These are phyloP conservation scores for Plasmodium chabaudi DNA, from an alignment of 169 alveolate species.

Conservation along the genomic window DNA sequence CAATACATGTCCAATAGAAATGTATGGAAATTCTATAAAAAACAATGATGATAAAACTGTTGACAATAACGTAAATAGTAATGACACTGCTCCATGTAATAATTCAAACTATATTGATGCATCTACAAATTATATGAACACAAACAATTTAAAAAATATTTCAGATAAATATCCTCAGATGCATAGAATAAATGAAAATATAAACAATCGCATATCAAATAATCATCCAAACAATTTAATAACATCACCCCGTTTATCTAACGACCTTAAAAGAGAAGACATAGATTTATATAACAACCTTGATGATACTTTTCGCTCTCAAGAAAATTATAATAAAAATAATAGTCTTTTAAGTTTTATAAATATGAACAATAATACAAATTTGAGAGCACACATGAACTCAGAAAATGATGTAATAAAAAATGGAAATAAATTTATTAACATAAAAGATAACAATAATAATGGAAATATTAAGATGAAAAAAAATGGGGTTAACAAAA, in stretches of 20 bases:
- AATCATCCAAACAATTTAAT: not conserved
- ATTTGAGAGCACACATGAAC: not conserved
- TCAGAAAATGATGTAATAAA: not conserved
- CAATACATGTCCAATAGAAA: constrained; percentile 4
- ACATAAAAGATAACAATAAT: constrained; percentile 1
- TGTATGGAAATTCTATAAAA: constrained; percentile 10
- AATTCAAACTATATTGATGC: constrained; percentile 25
- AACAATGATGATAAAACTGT: constrained; percentile 1
- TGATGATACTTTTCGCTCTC: not conserved
- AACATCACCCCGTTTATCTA: not conserved
- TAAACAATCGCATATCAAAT: constrained; percentile 8
- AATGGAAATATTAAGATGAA: not conserved
- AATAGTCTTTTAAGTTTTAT: constrained; percentile 14
- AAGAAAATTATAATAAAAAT: constrained; percentile 2
- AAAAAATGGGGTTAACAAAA: not conserved
- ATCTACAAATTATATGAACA: constrained; percentile 6
- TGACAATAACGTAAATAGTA: not conserved
- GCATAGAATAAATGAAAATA: not conserved
- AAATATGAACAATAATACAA: not conserved
- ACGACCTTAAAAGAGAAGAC: constrained; percentile 4
- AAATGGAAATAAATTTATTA: constrained; percentile 22
- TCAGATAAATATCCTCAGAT: constrained; percentile 8
- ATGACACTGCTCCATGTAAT: constrained; percentile 20
- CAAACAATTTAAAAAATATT: constrained; percentile 12
- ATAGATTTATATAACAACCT: constrained; percentile 2